phyloP scores from a whole-genome alignment of 495 filamentous ascomycete genomes.

The Talaromyces adpressus region DNA sequence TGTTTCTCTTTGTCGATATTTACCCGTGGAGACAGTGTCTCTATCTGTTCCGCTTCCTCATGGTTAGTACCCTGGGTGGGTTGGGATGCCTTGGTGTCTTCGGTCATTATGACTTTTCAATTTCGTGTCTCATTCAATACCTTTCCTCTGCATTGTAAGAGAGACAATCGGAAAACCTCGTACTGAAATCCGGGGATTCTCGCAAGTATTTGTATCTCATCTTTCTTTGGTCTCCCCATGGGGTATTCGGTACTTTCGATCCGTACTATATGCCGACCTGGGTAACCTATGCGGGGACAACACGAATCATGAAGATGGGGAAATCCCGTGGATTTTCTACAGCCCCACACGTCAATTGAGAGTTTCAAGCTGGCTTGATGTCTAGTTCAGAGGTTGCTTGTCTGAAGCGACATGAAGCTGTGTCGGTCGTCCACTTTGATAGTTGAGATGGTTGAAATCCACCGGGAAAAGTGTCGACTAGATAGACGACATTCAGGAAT shows the following conservation, averaged over 20 bases:
- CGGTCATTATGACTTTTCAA: neutral
- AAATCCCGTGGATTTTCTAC: neutral
- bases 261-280: neutral
- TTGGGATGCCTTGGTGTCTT: neutral
- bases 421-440: neutral
- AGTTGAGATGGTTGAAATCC: neutral
- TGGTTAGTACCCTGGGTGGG: neutral
- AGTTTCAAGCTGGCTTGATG: neutral
- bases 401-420: no score
- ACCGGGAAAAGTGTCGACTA: neutral
- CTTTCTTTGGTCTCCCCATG: neutral
- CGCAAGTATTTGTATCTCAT: neutral
- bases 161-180: neutral
- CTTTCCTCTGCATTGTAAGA: no score
- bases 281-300: neutral
- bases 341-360: neutral
- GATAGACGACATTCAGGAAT: neutral
- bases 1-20: neutral
- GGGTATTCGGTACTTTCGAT: neutral
- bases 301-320: neutral
- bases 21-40: neutral
- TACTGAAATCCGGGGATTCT: neutral
- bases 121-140: neutral
- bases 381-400: no score
- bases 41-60: neutral